phyloP scores from a whole-genome alignment of 345 rosid species.

The Mangifera indica region DNA sequence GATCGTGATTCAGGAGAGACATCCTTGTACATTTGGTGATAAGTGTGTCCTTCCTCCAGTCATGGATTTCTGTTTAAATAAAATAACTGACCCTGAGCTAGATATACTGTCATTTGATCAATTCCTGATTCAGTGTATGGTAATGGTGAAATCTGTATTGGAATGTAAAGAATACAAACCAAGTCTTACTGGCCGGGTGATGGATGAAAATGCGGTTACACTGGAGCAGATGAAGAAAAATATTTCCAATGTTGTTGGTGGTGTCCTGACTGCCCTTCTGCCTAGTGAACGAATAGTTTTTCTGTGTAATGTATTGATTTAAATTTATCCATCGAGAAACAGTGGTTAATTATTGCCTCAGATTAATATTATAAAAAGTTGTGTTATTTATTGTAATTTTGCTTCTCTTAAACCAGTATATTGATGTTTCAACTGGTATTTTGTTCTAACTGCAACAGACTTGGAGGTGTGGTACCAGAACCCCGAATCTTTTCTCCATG shows the following conservation, averaged over 20 bases:
- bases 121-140: constrained; percentile 94
- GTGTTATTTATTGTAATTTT: not conserved
- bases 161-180: constrained; percentile 97
- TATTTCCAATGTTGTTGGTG: constrained; percentile 62
- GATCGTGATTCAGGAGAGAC: constrained; percentile 76
- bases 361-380: not conserved
- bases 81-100: constrained; percentile 70
- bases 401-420: constrained; percentile 25
- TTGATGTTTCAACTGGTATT: constrained; percentile 64
- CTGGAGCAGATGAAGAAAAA: constrained; percentile 83
- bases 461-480: constrained; percentile 89
- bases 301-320: constrained; percentile 70
- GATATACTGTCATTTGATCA: constrained; percentile 61
- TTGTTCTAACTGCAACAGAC: constrained; percentile 82
- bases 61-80: constrained; percentile 87
- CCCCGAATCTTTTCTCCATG: constrained; percentile 97
- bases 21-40: constrained; percentile 96
- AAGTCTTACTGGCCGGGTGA: constrained; percentile 78
- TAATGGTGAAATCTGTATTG: constrained; percentile 77
- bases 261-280: constrained; percentile 72
- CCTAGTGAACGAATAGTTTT: constrained; percentile 75
- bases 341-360: not conserved
- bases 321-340: not conserved
- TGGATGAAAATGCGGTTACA: constrained; percentile 75
- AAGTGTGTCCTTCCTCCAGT: constrained; percentile 75